Conservation (phyloP, 495 filamentous ascomycete genomes). For the Rusavskia elegans region DNA sequence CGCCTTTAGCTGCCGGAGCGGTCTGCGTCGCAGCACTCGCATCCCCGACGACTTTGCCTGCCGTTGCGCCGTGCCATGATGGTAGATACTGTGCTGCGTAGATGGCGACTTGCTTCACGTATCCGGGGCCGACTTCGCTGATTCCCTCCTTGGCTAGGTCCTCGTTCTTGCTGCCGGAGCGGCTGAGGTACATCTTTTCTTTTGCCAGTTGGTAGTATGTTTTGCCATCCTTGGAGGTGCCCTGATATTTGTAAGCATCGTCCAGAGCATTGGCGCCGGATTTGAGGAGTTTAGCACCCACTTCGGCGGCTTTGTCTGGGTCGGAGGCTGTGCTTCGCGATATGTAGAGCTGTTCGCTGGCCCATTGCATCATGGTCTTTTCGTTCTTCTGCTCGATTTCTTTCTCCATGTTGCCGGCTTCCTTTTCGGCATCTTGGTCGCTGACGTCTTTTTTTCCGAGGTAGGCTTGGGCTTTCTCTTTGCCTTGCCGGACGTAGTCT, state of each 20-base stretch:
- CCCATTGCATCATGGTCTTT: conserved; percentile 27
- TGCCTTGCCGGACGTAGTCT: conserved; percentile 7
- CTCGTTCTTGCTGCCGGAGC: conserved; percentile 6
- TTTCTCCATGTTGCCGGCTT: conserved; percentile 21
- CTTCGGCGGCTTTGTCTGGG: conserved; percentile 1
- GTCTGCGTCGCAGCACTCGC: background rate
- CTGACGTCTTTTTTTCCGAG: conserved; percentile 16
- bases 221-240: background rate
- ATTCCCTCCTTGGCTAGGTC: conserved; percentile 1
- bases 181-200: conserved; percentile 8
- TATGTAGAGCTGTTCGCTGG: conserved; percentile 17
- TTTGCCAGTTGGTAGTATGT: conserved; percentile 10
- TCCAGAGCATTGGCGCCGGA: conserved; percentile 1
- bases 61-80: background rate
- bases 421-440: conserved; percentile 13
- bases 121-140: background rate
- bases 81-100: background rate
- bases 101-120: background rate
- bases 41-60: background rate
- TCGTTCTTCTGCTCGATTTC: conserved; percentile 34
- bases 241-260: background rate
- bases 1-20: background rate
- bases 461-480: conserved; percentile 21
- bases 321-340: background rate
- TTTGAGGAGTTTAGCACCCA: conserved; percentile 8